Percentiles rank a stretch among this genome's conserved stretches.
Evolutionary conservation across 1,284 basidiomycete species (phyloP).

Genomic region (Filobasidium uniguttulatum): DNA sequence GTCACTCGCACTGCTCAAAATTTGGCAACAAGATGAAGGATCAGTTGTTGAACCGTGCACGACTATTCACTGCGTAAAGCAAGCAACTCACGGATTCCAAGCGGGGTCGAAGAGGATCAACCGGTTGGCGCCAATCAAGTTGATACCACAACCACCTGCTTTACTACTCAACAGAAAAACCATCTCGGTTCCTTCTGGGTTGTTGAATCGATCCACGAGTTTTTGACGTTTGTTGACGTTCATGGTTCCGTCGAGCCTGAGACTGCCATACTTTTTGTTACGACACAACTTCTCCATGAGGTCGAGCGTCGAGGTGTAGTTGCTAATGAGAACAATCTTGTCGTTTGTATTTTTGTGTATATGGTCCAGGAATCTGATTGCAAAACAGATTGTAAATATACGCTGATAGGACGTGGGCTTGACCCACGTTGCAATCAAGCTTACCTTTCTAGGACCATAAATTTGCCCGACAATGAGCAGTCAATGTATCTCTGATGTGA

Average conservation of each 20-base stretch:
- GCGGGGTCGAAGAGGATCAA: conserved; percentile 88
- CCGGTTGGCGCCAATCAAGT: conserved; percentile 92
- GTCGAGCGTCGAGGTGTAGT: conserved; percentile 95
- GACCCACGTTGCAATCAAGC: not conserved
- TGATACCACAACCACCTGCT: conserved; percentile 96
- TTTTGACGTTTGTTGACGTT: conserved; percentile 88
- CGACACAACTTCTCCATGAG: conserved; percentile 78
- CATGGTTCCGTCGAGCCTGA: conserved; percentile 90
- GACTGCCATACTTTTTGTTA: conserved; percentile 80
- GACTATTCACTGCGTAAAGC: not conserved
- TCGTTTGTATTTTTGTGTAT: conserved; percentile 68
- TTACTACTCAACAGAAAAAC: conserved; percentile 92
- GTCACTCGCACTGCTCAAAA: conserved; percentile 89
- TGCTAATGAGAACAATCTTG: conserved; percentile 97
- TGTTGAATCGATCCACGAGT: conserved; percentile 93
- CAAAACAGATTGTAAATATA: not conserved
- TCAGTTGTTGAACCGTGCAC: not conserved
- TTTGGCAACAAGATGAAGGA: not conserved
- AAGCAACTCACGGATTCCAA: conserved; percentile 11
- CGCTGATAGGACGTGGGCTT: not conserved
- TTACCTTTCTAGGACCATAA: conserved; percentile 81
- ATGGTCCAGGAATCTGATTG: conserved; percentile 75
- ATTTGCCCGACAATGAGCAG: conserved; percentile 79
- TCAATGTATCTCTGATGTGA: conserved; percentile 44
- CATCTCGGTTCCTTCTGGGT: conserved; percentile 88